These are phyloP conservation scores for Globisporangium middletonii DNA, from an alignment of 352 stramenopile genomes.

Conservation along the genomic window DNA sequence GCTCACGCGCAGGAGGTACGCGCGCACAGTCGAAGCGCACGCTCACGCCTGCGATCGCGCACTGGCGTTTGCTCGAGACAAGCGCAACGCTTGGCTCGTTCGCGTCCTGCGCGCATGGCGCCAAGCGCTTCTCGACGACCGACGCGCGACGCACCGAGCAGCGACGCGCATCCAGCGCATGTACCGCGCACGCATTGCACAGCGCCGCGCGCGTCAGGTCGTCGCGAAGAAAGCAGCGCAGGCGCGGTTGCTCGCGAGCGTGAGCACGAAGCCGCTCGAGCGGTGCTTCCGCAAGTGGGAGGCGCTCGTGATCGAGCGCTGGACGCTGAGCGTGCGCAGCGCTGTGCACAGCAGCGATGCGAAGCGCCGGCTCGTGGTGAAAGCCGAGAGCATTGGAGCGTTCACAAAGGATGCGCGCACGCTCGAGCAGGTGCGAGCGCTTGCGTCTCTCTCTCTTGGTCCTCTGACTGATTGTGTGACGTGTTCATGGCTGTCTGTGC, in stretches of 20 bases:
- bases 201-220: slow-evolving; percentile 29
- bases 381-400: slow-evolving; percentile 6
- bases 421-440: slow-evolving; percentile 47
- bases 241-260: slow-evolving; percentile 30
- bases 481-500: neutral
- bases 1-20: slow-evolving; percentile 38
- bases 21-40: slow-evolving; percentile 32
- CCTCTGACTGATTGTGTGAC: too few species aligned
- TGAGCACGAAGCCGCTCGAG: slow-evolving; percentile 49
- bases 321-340: slow-evolving; percentile 31
- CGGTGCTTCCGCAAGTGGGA: slow-evolving; percentile 61
- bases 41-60: slow-evolving; percentile 10
- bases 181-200: slow-evolving; percentile 36
- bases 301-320: slow-evolving; percentile 37
- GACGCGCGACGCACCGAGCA: slow-evolving; percentile 18
- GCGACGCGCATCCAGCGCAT: slow-evolving; percentile 41
- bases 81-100: slow-evolving; percentile 10
- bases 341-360: slow-evolving; percentile 12
- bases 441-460: slow-evolving; percentile 6
- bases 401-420: slow-evolving; percentile 14
- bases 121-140: slow-evolving; percentile 8
- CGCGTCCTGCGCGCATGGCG: slow-evolving; percentile 24
- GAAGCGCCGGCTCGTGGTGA: slow-evolving; percentile 10
- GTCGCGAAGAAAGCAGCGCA: slow-evolving; percentile 50
- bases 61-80: slow-evolving; percentile 9